Conservation (phyloP, 2,329 filamentous ascomycete genomes). For the Fusarium sp. region DNA sequence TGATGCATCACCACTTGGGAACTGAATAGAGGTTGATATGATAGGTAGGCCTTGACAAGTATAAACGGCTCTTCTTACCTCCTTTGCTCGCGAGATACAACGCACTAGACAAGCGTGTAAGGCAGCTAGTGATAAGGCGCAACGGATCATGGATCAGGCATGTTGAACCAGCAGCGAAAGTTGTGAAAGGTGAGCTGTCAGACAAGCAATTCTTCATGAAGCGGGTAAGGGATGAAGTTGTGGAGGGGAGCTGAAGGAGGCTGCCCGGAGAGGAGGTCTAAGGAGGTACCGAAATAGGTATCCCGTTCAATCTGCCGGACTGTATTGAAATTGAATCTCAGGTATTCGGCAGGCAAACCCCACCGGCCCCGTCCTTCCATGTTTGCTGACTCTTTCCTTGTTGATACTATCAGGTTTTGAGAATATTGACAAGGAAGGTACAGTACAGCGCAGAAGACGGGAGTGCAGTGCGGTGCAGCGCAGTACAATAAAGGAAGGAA, state of each 20-base stretch:
- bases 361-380: constrained; percentile 7
- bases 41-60: not conserved
- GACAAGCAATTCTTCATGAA: constrained; percentile 15
- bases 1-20: constrained; percentile 3
- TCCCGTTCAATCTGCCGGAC: not conserved
- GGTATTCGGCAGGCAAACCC: constrained; percentile 13
- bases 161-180: not conserved
- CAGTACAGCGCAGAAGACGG: not conserved
- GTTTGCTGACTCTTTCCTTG: constrained; percentile 10
- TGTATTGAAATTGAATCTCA: not conserved
- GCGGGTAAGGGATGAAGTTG: not conserved
- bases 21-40: constrained; percentile 2
- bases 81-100: not conserved
- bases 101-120: not conserved
- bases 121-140: not conserved
- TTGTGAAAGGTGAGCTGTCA: constrained; percentile 18
- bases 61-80: not conserved
- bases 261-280: not conserved
- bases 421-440: constrained; percentile 15
- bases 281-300: constrained; percentile 9
- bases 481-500: not conserved
- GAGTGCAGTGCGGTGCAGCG: not conserved
- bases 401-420: constrained; percentile 14
- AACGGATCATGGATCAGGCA: constrained; percentile 1
- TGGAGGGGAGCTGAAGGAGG: constrained; percentile 3